Conservation (phyloP, 83 land plant genomes). For the Picea engelmannii region DNA sequence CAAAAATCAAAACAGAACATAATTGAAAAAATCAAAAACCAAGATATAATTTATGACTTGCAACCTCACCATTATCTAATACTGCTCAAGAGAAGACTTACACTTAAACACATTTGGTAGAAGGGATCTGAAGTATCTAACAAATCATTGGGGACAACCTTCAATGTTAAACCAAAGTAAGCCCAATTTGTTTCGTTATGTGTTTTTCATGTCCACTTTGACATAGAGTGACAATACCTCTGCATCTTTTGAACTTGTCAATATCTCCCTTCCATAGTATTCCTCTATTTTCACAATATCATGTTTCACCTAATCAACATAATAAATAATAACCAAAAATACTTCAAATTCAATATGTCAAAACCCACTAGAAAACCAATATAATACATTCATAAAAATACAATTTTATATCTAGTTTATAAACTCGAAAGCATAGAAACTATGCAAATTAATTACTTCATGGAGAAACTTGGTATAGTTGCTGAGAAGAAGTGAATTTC, state of each 20-base stretch:
- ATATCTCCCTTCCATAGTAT: conserved; percentile 58
- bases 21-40: neutral
- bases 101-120: neutral
- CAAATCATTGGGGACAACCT: conserved; percentile 62
- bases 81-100: neutral
- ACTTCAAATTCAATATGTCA: neutral
- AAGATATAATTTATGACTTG: neutral
- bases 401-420: neutral
- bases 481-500: conserved; percentile 20
- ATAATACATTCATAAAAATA: neutral
- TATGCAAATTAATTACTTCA: conserved; percentile 13
- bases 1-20: no score
- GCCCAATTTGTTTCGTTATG: conserved; percentile 48
- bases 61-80: neutral
- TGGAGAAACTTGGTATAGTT: conserved; percentile 33
- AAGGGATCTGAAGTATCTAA: conserved; percentile 1
- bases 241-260: conserved; percentile 59
- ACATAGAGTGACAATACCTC: conserved; percentile 57
- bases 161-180: no score
- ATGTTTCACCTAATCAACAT: conserved; percentile 22
- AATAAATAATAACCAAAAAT: no score
- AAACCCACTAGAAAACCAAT: neutral
- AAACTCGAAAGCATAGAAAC: no score
- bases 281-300: conserved; percentile 53
- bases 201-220: conserved; percentile 45